Conservation (phyloP, 2,329 filamentous ascomycete species). For the Geosmithia morbida region DNA sequence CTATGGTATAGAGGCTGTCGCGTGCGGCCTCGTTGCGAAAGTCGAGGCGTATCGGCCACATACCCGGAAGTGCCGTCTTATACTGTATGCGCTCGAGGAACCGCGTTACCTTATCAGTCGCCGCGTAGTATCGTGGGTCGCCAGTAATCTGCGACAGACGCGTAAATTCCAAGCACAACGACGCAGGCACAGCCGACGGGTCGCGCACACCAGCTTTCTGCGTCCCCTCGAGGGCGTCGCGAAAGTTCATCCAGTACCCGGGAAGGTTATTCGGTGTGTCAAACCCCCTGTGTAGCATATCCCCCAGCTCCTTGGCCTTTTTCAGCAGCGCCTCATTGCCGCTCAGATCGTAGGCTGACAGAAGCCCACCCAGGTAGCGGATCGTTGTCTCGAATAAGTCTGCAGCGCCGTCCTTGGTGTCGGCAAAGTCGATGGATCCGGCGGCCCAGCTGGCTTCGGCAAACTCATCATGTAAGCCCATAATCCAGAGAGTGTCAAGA, state of each 20-base stretch:
- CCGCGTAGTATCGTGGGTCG: conserved; percentile 46
- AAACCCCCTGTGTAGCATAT: conserved; percentile 37
- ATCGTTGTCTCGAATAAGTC: conserved; percentile 41
- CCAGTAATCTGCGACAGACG: conserved; percentile 49
- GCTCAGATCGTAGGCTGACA: conserved; percentile 35
- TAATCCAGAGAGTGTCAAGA: conserved; percentile 48
- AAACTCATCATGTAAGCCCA: conserved; percentile 44
- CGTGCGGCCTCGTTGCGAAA: conserved; percentile 30
- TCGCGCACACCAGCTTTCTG: conserved; percentile 25
- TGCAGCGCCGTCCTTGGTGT: conserved; percentile 21
- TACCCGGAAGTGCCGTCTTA: conserved; percentile 41
- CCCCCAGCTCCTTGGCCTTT: conserved; percentile 34
- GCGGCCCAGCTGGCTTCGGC: conserved; percentile 33
- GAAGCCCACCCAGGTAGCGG: conserved; percentile 35
- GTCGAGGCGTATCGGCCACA: conserved; percentile 46
- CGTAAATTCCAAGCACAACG: conserved; percentile 47
- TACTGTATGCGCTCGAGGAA: conserved; percentile 37
- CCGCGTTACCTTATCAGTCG: conserved; percentile 40
- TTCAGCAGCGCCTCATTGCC: conserved; percentile 23
- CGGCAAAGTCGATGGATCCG: conserved; percentile 31
- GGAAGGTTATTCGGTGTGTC: conserved; percentile 37
- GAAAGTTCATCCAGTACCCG: conserved; percentile 20
- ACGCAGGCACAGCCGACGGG: conserved; percentile 26
- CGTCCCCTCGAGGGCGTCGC: conserved; percentile 23
- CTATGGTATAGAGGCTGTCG: conserved; percentile 39